Evolutionary conservation across 2,329 filamentous ascomycete genomes (phyloP).

Genomic region (Zarea fungicola): DNA sequence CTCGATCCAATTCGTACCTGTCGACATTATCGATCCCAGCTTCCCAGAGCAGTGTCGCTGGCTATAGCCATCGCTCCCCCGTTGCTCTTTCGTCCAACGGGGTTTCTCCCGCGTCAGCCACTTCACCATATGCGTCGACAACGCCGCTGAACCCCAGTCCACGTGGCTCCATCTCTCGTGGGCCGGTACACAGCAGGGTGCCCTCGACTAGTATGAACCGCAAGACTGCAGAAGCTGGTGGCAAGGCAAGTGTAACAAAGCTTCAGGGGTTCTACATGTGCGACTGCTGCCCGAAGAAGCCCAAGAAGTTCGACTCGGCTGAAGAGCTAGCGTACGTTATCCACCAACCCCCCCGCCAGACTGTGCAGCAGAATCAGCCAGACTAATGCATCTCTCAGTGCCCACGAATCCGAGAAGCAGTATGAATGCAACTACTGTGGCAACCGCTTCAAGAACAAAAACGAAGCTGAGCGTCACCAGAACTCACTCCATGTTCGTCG

Average conservation of each 20-base stretch:
- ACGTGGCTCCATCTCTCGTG: conserved; percentile 39
- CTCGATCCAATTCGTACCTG: conserved; percentile 44
- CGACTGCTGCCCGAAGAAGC: conserved; percentile 95
- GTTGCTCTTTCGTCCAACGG: conserved; percentile 42
- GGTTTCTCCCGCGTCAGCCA: conserved; percentile 44
- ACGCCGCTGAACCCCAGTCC: conserved; percentile 47
- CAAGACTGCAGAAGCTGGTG: conserved; percentile 46
- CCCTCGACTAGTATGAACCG: conserved; percentile 46
- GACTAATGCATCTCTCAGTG: conserved; percentile 44
- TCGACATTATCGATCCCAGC: conserved; percentile 40
- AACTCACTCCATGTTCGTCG: conserved; percentile 89
- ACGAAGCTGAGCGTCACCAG: conserved; percentile 92
- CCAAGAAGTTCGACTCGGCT: conserved; percentile 84
- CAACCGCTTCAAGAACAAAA: conserved; percentile 98
- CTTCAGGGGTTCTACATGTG: conserved; percentile 61
- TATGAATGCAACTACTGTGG: conserved; percentile 90
- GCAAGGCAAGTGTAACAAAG: conserved; percentile 42
- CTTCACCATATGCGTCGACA: conserved; percentile 45
- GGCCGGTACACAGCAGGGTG: conserved; percentile 39
- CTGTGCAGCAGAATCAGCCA: background rate
- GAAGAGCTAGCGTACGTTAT: conserved; percentile 74
- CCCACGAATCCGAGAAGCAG: conserved; percentile 92
- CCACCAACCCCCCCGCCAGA: background rate
- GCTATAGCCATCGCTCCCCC: conserved; percentile 36
- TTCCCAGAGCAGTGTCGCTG: conserved; percentile 35